phyloP scores from a whole-genome alignment of 163 green algal genomes.

The Scenedesmus sp. region DNA sequence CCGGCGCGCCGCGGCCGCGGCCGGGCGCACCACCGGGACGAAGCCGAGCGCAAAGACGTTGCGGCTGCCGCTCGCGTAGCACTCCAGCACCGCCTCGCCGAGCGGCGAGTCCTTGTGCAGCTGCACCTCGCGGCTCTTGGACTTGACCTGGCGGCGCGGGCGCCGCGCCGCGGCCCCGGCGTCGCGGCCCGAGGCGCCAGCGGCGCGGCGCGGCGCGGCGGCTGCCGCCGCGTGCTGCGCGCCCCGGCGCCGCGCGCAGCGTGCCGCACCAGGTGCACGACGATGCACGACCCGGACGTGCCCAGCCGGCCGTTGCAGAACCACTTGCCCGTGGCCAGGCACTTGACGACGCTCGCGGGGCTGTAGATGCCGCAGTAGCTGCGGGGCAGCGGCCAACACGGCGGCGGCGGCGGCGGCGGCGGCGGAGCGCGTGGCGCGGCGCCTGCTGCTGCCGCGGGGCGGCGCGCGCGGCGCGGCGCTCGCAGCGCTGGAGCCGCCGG shows the following conservation, averaged over 20 bases:
- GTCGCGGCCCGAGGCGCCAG: too few relatives aligned
- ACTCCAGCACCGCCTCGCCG: slow-evolving; percentile 95
- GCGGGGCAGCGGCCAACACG: too few relatives aligned
- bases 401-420: too few relatives aligned
- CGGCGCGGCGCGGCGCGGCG: too few relatives aligned
- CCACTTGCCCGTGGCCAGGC: slow-evolving; percentile 93
- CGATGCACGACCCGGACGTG: slow-evolving; percentile 86
- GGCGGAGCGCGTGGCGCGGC: too few relatives aligned
- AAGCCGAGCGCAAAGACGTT: slow-evolving; percentile 99
- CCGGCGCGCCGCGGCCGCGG: not conserved
- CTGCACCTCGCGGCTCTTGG: slow-evolving; percentile 77
- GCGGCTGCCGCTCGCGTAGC: slow-evolving; percentile 88
- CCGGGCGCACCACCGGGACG: slow-evolving; percentile 81
- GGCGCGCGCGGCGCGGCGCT: not conserved
- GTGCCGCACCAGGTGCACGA: slow-evolving; percentile 93
- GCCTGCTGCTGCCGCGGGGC: not conserved
- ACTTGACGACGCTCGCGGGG: slow-evolving; percentile 92
- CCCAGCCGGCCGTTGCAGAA: slow-evolving; percentile 96
- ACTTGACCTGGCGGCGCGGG: too few relatives aligned
- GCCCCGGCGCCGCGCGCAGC: not conserved
- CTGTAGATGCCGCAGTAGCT: slow-evolving; percentile 97
- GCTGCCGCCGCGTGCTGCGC: not conserved
- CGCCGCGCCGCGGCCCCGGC: too few relatives aligned
- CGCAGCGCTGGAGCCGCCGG: too few relatives aligned
- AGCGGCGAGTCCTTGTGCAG: slow-evolving; percentile 94